phyloP scores from a whole-genome alignment of 495 filamentous ascomycete species.

The Aspergillus wentii region DNA sequence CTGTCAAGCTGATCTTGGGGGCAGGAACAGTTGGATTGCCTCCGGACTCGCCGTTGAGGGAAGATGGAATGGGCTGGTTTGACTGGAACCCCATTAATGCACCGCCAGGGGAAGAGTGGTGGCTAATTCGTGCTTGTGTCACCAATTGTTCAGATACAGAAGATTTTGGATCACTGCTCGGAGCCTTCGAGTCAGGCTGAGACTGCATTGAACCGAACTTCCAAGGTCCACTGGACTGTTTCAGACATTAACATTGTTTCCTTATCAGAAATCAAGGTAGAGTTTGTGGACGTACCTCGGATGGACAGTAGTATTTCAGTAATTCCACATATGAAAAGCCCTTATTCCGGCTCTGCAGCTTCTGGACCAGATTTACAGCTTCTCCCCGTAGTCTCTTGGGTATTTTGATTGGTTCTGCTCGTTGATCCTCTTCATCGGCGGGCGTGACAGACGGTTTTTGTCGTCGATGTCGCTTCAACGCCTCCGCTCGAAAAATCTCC shows the following conservation, averaged over 20 bases:
- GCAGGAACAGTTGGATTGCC: constrained; percentile 1
- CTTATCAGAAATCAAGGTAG: background rate
- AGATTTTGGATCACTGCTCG: constrained; percentile 5
- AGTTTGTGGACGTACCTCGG: constrained; percentile 36
- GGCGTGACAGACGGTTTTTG: background rate
- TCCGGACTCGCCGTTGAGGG: no score
- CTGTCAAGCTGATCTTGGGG: constrained; percentile 46
- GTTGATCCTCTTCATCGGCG: constrained; percentile 7
- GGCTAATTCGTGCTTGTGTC: constrained; percentile 21
- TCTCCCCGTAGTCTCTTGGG: constrained; percentile 75
- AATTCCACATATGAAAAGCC: constrained; percentile 75
- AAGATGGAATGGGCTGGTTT: background rate
- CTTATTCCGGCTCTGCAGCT: constrained; percentile 63
- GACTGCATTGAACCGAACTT: constrained; percentile 17
- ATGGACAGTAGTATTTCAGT: constrained; percentile 76
- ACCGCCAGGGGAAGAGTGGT: constrained; percentile 1
- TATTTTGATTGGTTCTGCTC: constrained; percentile 33
- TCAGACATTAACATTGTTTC: constrained; percentile 6
- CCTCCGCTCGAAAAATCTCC: constrained; percentile 55
- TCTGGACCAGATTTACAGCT: constrained; percentile 53
- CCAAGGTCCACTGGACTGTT: constrained; percentile 27
- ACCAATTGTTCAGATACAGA: constrained; percentile 20
- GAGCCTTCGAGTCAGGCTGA: constrained; percentile 4
- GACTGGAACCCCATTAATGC: background rate
- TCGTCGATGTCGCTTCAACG: constrained; percentile 4